Percentiles rank a stretch among this genome's conserved stretches.
Evolutionary conservation across 305 asterid species (phyloP).

Genomic region (Fraxinus albicans): DNA sequence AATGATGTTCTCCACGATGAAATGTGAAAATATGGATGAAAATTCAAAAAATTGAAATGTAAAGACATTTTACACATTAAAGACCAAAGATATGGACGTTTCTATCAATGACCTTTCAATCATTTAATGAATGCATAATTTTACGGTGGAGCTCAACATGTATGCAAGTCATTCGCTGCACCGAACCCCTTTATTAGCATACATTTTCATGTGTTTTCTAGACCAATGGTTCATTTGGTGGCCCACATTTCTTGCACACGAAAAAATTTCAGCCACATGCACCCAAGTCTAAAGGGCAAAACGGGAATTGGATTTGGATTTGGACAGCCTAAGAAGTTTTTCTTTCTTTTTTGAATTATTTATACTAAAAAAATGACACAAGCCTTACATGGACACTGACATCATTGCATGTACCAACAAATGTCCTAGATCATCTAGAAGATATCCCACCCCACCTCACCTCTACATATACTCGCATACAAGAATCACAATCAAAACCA

Average conservation of each 20-base stretch:
- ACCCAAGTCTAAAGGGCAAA: neutral
- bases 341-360: neutral
- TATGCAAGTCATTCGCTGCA: neutral
- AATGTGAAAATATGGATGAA: no score
- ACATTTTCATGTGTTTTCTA: neutral
- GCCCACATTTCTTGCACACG: neutral
- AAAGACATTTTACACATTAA: no score
- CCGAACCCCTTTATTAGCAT: neutral
- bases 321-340: neutral
- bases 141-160: neutral
- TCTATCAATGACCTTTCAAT: neutral
- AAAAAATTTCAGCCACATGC: neutral
- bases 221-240: neutral
- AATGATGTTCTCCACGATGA: no score
- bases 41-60: no score
- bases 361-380: constrained; percentile 19
- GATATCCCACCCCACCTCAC: neutral
- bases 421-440: constrained; percentile 25
- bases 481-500: neutral
- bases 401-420: constrained; percentile 10
- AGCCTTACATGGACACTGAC: constrained; percentile 30
- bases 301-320: neutral
- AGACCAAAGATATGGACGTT: no score
- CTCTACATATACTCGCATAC: neutral
- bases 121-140: neutral